These are phyloP conservation scores for Leptosphaerulina australis DNA, from an alignment of 2,329 filamentous ascomycete species.

Conservation along the genomic window DNA sequence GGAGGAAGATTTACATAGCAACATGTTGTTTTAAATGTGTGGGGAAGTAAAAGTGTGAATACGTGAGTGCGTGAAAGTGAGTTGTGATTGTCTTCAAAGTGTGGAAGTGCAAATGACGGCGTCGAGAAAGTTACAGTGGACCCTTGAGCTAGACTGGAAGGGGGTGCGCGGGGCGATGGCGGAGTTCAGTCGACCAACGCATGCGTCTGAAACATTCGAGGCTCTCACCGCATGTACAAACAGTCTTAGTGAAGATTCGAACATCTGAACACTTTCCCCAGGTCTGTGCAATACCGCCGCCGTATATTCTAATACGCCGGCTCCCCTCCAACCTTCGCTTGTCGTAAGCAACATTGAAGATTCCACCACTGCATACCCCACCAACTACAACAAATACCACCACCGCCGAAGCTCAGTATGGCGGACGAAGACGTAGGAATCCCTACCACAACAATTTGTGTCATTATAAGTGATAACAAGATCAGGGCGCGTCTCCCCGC, in stretches of 20 bases:
- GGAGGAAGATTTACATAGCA: constrained; percentile 63
- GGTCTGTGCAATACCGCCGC: neutral
- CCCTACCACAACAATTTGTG: neutral
- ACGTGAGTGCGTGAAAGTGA: neutral
- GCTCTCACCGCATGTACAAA: constrained; percentile 11
- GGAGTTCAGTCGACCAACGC: neutral
- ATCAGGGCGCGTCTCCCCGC: constrained; percentile 79
- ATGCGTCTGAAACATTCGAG: constrained; percentile 7
- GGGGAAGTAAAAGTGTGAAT: neutral
- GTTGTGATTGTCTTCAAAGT: no score
- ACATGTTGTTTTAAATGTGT: constrained; percentile 54
- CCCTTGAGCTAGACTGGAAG: constrained; percentile 26
- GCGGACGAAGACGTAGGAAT: constrained; percentile 44
- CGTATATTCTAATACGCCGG: no score
- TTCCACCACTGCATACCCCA: constrained; percentile 1
- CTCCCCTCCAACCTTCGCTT: neutral
- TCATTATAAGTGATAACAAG: constrained; percentile 12
- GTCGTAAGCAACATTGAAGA: neutral
- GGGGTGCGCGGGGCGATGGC: constrained; percentile 34
- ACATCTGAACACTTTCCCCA: neutral
- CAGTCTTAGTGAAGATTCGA: neutral
- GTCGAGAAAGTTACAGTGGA: constrained; percentile 41
- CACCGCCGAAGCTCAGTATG: constrained; percentile 31
- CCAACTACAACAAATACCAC: neutral
- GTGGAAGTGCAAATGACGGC: neutral